Evolutionary conservation across 2,329 filamentous ascomycete species (phyloP).

Genomic region (Colletotrichum somersetense): DNA sequence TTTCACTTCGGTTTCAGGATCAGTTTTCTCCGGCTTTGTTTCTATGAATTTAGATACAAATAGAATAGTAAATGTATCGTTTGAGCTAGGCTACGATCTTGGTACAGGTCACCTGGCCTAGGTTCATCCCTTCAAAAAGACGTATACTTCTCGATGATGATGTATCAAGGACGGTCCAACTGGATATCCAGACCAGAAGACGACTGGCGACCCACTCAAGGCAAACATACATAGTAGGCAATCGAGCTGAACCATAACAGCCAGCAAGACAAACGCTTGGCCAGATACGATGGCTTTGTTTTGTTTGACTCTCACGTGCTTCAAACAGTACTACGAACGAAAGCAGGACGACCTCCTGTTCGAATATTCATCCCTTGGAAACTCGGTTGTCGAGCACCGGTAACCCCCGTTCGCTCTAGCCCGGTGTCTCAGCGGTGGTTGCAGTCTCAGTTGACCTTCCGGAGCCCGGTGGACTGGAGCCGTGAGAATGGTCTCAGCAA

Average conservation of each 20-base stretch:
- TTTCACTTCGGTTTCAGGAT: constrained; percentile 8
- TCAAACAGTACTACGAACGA: background rate
- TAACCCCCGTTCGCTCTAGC: background rate
- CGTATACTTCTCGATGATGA: background rate
- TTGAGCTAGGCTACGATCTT: background rate
- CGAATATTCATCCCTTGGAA: background rate
- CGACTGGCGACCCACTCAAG: background rate
- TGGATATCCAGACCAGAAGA: background rate
- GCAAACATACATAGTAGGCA: background rate
- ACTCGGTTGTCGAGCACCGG: background rate
- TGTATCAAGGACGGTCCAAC: background rate
- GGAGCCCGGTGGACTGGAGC: background rate
- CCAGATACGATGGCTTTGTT: background rate
- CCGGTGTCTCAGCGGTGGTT: constrained; percentile 2
- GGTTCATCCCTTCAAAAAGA: background rate
- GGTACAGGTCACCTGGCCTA: too few relatives aligned
- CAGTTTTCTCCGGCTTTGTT: background rate
- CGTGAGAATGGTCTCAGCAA: background rate
- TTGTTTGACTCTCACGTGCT: constrained; percentile 2
- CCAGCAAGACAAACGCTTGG: background rate
- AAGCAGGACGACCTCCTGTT: background rate
- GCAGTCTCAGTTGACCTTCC: constrained; percentile 3
- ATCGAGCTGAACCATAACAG: background rate
- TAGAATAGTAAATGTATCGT: background rate
- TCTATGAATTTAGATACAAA: background rate